Evolutionary conservation across 129 eudicot species (phyloP).

Genomic region (Flaveria robusta): DNA sequence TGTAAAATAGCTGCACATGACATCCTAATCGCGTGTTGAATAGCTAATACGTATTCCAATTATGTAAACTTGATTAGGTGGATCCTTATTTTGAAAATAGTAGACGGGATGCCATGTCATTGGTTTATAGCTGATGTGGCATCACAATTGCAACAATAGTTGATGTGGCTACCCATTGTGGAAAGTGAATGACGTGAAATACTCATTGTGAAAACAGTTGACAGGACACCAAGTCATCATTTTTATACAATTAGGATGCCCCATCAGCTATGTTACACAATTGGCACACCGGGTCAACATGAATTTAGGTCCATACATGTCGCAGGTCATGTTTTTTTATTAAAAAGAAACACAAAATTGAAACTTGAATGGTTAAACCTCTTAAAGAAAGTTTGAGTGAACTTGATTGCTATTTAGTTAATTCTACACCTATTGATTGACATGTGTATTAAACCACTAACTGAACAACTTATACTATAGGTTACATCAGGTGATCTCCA

Average conservation of each 20-base stretch:
- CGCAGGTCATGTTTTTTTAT: not conserved
- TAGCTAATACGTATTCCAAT: not conserved
- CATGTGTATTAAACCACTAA: not conserved
- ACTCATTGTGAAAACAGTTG: not conserved
- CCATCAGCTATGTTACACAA: not conserved
- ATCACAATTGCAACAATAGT: not conserved
- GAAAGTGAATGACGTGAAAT: not conserved
- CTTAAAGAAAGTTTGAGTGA: not conserved
- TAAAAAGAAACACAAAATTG: not conserved
- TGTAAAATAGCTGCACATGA: not conserved
- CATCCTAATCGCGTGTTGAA: not conserved
- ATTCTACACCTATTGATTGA: not conserved
- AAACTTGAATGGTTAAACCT: not conserved
- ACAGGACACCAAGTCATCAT: not conserved
- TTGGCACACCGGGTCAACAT: not conserved
- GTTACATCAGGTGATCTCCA: slow-evolving; percentile 83
- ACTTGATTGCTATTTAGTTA: not conserved
- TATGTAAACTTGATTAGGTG: not conserved
- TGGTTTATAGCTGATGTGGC: not conserved
- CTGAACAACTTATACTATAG: slow-evolving; percentile 36
- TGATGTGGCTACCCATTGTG: not conserved
- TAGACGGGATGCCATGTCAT: no score
- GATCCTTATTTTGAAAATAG: no score
- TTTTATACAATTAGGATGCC: not conserved
- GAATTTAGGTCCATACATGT: not conserved